Percentiles rank a stretch among this genome's conserved stretches.
Evolutionary conservation across 306 rosid species (phyloP).

Genomic region (Cicer pinnatifidum): DNA sequence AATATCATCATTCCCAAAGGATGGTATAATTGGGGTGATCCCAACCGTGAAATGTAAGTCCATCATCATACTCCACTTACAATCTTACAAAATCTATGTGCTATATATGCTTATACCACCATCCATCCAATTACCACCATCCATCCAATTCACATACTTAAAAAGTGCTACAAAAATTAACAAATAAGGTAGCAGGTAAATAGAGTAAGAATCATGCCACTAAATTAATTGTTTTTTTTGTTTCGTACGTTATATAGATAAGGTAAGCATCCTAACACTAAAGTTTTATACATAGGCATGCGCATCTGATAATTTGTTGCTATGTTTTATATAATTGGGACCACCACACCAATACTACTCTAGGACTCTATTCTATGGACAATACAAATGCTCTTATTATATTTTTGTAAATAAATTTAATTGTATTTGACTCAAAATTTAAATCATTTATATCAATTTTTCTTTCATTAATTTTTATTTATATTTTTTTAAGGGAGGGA

Average conservation of each 20-base stretch:
- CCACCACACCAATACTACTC: slow-evolving; percentile 38
- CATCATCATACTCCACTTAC: too few species aligned
- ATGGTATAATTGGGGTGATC: slow-evolving; percentile 68
- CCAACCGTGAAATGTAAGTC: slow-evolving; percentile 61
- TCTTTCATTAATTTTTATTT: too few species aligned
- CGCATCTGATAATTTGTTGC: slow-evolving; percentile 37
- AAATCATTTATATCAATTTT: too few species aligned
- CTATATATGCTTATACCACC: slow-evolving; percentile 45
- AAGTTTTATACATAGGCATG: slow-evolving; percentile 36
- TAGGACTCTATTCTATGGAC: slow-evolving; percentile 85
- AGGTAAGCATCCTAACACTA: slow-evolving; percentile 35
- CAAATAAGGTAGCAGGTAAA: slow-evolving; percentile 21
- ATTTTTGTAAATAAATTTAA: too few species aligned
- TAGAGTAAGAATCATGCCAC: slow-evolving; percentile 25
- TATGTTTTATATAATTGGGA: slow-evolving; percentile 29
- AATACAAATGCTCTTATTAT: slow-evolving; percentile 76
- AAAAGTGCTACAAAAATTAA: too few species aligned
- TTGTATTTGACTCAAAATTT: too few species aligned
- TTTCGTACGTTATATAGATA: background rate
- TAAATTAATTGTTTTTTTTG: slow-evolving; percentile 11
- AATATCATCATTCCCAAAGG: slow-evolving; percentile 68
- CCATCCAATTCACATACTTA: background rate
- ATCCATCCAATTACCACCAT: too few species aligned
- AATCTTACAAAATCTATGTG: too few species aligned
- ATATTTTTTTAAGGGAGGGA: too few species aligned